phyloP scores from a whole-genome alignment of 176 grass and related monocot species.

The Lolium perenne region DNA sequence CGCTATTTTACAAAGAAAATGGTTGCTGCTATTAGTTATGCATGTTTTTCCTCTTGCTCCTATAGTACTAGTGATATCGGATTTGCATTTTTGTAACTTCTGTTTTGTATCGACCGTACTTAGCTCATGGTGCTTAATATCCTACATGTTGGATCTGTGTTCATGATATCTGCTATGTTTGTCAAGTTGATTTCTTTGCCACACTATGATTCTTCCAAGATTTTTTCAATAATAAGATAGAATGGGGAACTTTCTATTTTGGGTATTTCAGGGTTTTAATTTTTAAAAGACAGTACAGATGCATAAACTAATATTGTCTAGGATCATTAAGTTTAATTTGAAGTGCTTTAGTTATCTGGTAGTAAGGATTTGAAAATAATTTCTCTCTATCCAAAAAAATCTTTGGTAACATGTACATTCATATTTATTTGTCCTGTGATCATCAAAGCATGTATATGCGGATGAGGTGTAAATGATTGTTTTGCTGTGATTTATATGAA shows the following conservation, averaged over 20 bases:
- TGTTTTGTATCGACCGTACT: slow-evolving; percentile 35
- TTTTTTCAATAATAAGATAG: background rate
- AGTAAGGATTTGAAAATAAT: background rate
- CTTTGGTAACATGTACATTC: background rate
- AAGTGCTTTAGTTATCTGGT: background rate
- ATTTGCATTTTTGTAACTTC: slow-evolving; percentile 39
- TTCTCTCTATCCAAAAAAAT: background rate
- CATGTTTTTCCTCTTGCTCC: slow-evolving; percentile 2
- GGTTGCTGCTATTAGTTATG: background rate
- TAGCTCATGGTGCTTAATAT: slow-evolving; percentile 12
- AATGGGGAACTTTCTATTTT: background rate
- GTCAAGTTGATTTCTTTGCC: background rate
- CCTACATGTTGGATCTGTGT: background rate
- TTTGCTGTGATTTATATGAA: background rate
- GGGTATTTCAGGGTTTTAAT: background rate
- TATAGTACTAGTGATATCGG: slow-evolving; percentile 18
- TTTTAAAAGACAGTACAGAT: background rate
- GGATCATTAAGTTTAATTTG: background rate
- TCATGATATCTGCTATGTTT: slow-evolving; percentile 19
- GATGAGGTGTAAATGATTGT: background rate
- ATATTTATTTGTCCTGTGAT: background rate
- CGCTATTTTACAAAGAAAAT: slow-evolving; percentile 30
- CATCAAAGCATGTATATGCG: background rate
- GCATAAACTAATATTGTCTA: background rate
- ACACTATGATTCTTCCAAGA: background rate